phyloP scores from a whole-genome alignment of 2,329 filamentous ascomycete species.

The Alternaria arbusti region DNA sequence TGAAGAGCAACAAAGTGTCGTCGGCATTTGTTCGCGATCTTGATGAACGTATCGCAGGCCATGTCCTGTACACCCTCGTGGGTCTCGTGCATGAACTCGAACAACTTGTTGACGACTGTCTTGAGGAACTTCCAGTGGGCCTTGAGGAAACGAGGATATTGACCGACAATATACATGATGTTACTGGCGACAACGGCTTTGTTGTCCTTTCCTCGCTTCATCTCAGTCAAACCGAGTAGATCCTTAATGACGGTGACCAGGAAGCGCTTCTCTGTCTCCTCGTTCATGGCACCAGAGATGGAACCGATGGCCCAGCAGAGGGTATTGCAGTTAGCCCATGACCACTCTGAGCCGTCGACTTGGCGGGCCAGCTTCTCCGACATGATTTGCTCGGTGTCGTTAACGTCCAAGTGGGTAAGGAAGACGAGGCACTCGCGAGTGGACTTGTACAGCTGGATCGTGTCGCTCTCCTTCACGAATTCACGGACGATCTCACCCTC shows the following conservation, averaged over 20 bases:
- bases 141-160: slow-evolving; percentile 97
- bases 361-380: slow-evolving; percentile 96
- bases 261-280: slow-evolving; percentile 98
- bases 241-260: slow-evolving; percentile 99
- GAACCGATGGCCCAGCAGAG: slow-evolving; percentile 99
- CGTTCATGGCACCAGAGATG: slow-evolving; percentile 98
- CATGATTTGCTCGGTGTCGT: slow-evolving; percentile 99
- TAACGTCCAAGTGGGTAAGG: slow-evolving; percentile 93
- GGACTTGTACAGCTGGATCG: slow-evolving; percentile 98
- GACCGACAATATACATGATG: slow-evolving; percentile 99
- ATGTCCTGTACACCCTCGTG: slow-evolving; percentile 99
- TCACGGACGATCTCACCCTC: slow-evolving; percentile 98
- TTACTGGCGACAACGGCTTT: slow-evolving; percentile 99
- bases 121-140: slow-evolving; percentile 99
- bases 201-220: slow-evolving; percentile 99
- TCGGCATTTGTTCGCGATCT: slow-evolving; percentile 97
- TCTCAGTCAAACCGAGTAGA: slow-evolving; percentile 92
- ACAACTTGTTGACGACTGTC: slow-evolving; percentile 99
- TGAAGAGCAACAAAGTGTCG: slow-evolving; percentile 96
- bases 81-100: slow-evolving; percentile 99
- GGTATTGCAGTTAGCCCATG: slow-evolving; percentile 99
- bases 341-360: slow-evolving; percentile 96
- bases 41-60: slow-evolving; percentile 99
- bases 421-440: slow-evolving; percentile 97
- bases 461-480: slow-evolving; percentile 99